Evolutionary conservation across 2,329 filamentous ascomycete genomes (phyloP), one percentile per base, ranked within the genome.

Genomic region (Aspergillus amoenus): DNA sequence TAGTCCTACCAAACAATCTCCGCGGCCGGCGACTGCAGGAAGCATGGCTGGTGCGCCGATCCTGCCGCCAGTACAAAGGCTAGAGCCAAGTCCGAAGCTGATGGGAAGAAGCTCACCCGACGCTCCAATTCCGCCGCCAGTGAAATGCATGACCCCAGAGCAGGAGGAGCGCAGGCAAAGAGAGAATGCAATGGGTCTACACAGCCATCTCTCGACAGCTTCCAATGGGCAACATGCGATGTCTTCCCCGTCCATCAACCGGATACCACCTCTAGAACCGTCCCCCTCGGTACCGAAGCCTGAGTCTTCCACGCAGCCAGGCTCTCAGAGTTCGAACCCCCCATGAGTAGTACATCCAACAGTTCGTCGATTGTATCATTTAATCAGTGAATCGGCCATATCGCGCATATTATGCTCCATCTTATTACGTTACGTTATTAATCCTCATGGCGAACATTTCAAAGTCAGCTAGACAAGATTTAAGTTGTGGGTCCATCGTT

Each of bases 1-100:
- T 24, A 79, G 77, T 30, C 78, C 78, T 12, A 78, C 70, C 13
- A 80, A 80, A 59, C 74, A 79, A 47, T 77, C 76, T 11, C 75
- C 76, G 27, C 70, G 74, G 7, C 70, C 72, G 2, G 63, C 72
- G 55, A 75, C 73, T 21, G 69, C 69, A 13, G 70, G 70, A 47
- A 64, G 69, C 39, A 63, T 74, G 47, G 64, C 67, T 7, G 69
- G 70, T 5, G 70, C 73, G 2, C 67, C 74, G 0, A 66, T 78
- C 9, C 62, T 78, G 18, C 75, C 75, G 24, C 75, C 75, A 2
- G 72, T 78, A 5, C 74, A 73, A 58, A 69, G 65, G 63, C 63
- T 78, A 8, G 72, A 77, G 42, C 75, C 75, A 4, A 78, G 75
- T 56, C 75, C 75, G 2, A 78, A 78, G 58, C 61, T 78, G 48